Evolutionary conservation across 352 stramenopile genomes (phyloP).

Genomic region (Phytophthora cactorum): DNA sequence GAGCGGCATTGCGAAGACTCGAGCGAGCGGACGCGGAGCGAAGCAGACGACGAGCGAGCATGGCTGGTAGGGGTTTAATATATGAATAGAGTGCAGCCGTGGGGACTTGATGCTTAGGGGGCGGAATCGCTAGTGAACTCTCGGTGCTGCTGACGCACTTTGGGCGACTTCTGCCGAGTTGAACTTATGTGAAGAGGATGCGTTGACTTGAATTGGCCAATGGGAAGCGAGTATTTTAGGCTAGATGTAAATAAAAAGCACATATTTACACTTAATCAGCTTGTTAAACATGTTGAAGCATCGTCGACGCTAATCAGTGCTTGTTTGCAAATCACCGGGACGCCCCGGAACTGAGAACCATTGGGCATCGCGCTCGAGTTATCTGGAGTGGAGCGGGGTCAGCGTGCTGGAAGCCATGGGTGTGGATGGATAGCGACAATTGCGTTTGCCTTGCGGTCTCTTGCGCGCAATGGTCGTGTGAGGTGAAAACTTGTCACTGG

Average conservation of each 20-base stretch:
- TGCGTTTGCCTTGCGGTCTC: too few species aligned
- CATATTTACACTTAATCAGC: slow-evolving; percentile 10
- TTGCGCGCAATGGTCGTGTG: neutral
- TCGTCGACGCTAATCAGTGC: slow-evolving; percentile 1
- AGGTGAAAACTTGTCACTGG: slow-evolving; percentile 1
- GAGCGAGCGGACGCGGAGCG: slow-evolving; percentile 17
- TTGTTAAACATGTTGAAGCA: slow-evolving; percentile 17
- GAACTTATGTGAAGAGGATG: slow-evolving; percentile 16
- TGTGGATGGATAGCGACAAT: too few species aligned
- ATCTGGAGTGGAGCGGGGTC: too few species aligned
- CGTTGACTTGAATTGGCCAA: slow-evolving; percentile 9
- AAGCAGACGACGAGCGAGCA: slow-evolving; percentile 41
- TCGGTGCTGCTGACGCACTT: slow-evolving; percentile 20
- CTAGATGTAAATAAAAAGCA: slow-evolving; percentile 13
- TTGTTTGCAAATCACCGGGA: slow-evolving; percentile 21
- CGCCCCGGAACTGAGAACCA: neutral
- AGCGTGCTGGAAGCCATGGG: too few species aligned
- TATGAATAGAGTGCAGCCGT: slow-evolving; percentile 1
- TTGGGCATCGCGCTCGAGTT: slow-evolving; percentile 2
- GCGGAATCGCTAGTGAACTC: slow-evolving; percentile 21
- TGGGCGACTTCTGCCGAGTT: slow-evolving; percentile 8
- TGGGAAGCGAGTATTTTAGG: neutral
- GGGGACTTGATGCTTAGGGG: slow-evolving; percentile 4
- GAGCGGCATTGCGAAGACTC: slow-evolving; percentile 1
- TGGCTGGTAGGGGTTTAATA: neutral